These are phyloP conservation scores for Penicillium sp. DNA, from an alignment of 2,329 filamentous ascomycete genomes.

Conservation along the genomic window DNA sequence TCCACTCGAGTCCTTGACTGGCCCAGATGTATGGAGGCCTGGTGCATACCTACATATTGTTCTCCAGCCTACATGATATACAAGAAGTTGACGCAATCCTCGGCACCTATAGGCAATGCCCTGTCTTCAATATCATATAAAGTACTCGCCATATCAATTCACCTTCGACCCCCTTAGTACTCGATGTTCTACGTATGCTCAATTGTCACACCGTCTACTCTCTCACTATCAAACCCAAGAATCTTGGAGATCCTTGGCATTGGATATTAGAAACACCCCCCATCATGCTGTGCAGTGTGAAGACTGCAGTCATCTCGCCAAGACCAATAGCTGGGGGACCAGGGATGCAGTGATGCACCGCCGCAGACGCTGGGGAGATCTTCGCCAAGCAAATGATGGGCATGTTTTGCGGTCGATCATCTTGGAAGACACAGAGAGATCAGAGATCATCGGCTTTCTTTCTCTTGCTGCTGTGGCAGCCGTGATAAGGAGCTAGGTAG, in stretches of 20 bases:
- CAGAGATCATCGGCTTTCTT: background rate
- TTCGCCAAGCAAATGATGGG: slow-evolving; percentile 11
- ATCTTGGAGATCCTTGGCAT: background rate
- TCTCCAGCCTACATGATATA: background rate
- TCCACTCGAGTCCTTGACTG: background rate
- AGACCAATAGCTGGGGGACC: slow-evolving; percentile 6
- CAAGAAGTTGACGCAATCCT: background rate
- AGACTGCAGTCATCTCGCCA: slow-evolving; percentile 7
- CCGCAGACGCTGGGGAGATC: slow-evolving; percentile 11
- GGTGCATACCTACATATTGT: background rate
- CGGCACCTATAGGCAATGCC: too few species aligned
- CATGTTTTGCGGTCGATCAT: slow-evolving; percentile 8
- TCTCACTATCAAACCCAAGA: background rate
- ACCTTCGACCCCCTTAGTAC: background rate
- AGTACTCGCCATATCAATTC: too few species aligned
- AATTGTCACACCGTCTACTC: background rate
- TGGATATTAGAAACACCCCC: background rate
- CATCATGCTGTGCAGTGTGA: slow-evolving; percentile 7
- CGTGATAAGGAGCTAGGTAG: background rate
- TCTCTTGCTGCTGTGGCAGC: background rate
- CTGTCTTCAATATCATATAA: background rate
- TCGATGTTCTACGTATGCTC: background rate
- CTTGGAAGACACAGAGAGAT: background rate
- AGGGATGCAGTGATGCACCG: background rate
- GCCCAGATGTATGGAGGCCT: background rate